Conservation (phyloP, 2,329 filamentous ascomycete genomes). For the Stemphylium lycopersici region DNA sequence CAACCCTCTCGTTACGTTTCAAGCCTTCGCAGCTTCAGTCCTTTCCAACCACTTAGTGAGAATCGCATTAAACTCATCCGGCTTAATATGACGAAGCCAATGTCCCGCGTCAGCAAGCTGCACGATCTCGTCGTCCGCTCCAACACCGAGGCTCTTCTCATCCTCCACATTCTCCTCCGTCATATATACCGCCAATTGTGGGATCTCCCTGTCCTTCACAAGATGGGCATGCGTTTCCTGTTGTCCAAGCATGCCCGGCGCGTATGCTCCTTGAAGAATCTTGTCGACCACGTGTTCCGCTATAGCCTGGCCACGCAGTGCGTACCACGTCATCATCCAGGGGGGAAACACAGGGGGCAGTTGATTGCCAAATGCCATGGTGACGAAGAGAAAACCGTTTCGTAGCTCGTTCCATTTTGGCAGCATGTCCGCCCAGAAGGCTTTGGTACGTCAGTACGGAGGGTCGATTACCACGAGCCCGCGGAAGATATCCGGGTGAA, state of each 20-base stretch:
- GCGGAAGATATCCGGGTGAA: conserved; percentile 15
- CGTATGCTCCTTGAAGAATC: conserved; percentile 6
- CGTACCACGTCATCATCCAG: conserved; percentile 27
- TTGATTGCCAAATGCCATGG: conserved; percentile 5
- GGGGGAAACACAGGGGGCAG: conserved; percentile 7
- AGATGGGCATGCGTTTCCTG: conserved; percentile 13
- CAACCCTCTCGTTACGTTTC: too few species aligned
- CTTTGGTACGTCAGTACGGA: conserved; percentile 12
- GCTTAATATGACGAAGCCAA: conserved; percentile 24
- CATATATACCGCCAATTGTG: conserved; percentile 18
- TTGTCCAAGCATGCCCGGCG: conserved; percentile 11
- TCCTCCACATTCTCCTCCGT: conserved; percentile 14
- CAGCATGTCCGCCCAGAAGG: conserved; percentile 5
- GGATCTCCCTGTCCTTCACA: conserved; percentile 15
- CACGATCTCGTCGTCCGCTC: conserved; percentile 12
- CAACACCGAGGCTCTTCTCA: conserved; percentile 19
- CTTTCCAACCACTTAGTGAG: conserved; percentile 22
- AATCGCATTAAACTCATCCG: conserved; percentile 21
- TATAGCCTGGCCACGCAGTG: conserved; percentile 12
- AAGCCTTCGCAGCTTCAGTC: conserved; percentile 1
- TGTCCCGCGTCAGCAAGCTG: conserved; percentile 20
- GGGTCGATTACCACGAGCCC: conserved; percentile 24
- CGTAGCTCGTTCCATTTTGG: too few species aligned
- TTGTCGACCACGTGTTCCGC: conserved; percentile 11
- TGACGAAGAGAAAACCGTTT: too few species aligned